These are phyloP conservation scores for Wickerhamomyces xylosicus DNA, from an alignment of 805 yeast genomes.

Conservation along the genomic window DNA sequence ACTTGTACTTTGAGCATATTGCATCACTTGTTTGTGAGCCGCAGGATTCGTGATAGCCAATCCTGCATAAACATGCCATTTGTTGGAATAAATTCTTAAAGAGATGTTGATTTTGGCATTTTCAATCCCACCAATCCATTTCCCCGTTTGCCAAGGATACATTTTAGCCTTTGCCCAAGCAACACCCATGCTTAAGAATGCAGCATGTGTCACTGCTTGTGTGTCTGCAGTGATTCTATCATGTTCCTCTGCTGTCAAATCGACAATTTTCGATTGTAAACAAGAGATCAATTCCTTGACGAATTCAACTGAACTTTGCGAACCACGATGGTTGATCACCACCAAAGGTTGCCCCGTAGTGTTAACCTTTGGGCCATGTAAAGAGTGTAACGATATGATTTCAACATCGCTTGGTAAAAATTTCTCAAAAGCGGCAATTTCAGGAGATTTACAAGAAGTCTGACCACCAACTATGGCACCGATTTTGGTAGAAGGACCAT, in stretches of 20 bases:
- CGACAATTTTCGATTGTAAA: conserved; percentile 67
- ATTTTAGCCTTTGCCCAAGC: conserved; percentile 82
- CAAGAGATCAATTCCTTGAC: conserved; percentile 61
- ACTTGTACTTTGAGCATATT: conserved; percentile 77
- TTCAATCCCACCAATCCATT: conserved; percentile 91
- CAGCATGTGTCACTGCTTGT: conserved; percentile 97
- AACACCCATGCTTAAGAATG: conserved; percentile 91
- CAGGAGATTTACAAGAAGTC: conserved; percentile 90
- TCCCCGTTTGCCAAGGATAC: conserved; percentile 85
- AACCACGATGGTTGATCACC: conserved; percentile 64
- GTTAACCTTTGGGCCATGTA: conserved; percentile 90
- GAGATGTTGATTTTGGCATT: conserved; percentile 94
- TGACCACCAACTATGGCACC: conserved; percentile 98
- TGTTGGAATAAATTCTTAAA: conserved; percentile 79
- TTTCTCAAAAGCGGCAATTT: conserved; percentile 74
- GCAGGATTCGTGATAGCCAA: conserved; percentile 92
- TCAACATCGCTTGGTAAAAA: conserved; percentile 69
- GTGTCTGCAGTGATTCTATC: conserved; percentile 96
- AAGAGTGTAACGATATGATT: conserved; percentile 79
- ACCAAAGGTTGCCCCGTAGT: conserved; percentile 92
- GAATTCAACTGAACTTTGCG: conserved; percentile 38
- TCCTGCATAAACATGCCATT: conserved; percentile 98
- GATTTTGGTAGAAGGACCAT: conserved; percentile 81
- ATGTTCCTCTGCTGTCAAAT: conserved; percentile 77
- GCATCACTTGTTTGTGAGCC: conserved; percentile 85